Base-by-base conservation (phyloP, 2,329 filamentous ascomycete genomes). In the Nemania abortiva region DNA sequence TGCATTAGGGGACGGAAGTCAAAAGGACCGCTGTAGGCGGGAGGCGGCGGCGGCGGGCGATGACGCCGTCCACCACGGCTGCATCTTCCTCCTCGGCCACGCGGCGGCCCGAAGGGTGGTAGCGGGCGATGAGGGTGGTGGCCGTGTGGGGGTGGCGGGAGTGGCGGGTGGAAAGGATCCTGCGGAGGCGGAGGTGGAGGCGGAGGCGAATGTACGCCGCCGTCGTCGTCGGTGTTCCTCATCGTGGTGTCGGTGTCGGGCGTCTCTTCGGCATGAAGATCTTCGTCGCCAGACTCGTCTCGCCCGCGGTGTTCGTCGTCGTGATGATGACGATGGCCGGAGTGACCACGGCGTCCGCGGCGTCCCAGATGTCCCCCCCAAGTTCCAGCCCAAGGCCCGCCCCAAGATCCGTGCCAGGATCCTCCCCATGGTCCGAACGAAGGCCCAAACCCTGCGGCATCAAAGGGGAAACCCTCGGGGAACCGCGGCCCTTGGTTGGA, bases 1-100 rank as follows among this genome's bases (percentile, higher is more conserved):
- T 79, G 76, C 77, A 85, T 79, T 72, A 84, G 70, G 39, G 76
- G 77, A 27, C 77, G 71, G 59, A 85, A 78, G 73, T 84, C 82
- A 72, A 82, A 81, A 2, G 75, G 72, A 3, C 73, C 73, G 27
- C 60, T 62, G 55, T 74, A 75, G 9, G 70, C 31, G 2, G 77
- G 69, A 71, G n/a, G n/a, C n/a, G n/a, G n/a, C n/a, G 77, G 65
- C 22, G 74, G 55, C 22, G 66, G 66, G 39, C 49, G 70, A 27
- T 72, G 49, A 31, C 34, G 64, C 9, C 68, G 65, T 31, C 72
- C 71, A 7, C 76, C 68, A 24, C 72, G 72, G 53, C 71, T 70
- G 11, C 61, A 62, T 39, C 74, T 69, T 52, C 74, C 68, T 11
- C 73, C 71, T 37, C 71, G 66, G 52, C 75, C 68, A 22, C 70